Conservation (phyloP, 2,329 filamentous ascomycete genomes). For the Fusarium anguioides region DNA sequence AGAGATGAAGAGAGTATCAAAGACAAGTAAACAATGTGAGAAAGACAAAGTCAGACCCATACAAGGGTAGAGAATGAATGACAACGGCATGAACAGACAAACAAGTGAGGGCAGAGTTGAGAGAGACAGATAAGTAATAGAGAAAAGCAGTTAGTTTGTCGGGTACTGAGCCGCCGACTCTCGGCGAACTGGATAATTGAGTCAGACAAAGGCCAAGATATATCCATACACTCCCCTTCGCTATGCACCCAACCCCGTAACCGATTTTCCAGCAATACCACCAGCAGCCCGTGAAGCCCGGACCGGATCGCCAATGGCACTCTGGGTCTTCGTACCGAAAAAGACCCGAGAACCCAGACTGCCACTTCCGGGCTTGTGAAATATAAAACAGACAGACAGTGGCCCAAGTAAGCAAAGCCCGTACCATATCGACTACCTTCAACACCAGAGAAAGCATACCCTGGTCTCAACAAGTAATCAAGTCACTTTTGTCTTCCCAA, state of each 20-base stretch:
- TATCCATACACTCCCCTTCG: conserved; percentile 57
- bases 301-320: conserved; percentile 4
- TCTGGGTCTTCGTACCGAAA: conserved; percentile 7
- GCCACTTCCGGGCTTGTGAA: conserved; percentile 47
- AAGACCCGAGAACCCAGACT: conserved; percentile 9
- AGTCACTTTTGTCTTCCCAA: conserved; percentile 57
- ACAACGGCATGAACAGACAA: conserved; percentile 27
- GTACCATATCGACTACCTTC: conserved; percentile 47
- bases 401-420: conserved; percentile 47
- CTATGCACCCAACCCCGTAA: conserved; percentile 56
- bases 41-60: conserved; percentile 22
- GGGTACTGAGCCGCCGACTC: conserved; percentile 40
- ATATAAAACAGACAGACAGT: conserved; percentile 48
- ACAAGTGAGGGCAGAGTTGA: conserved; percentile 27
- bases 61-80: conserved; percentile 14
- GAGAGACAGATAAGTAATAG: conserved; percentile 30
- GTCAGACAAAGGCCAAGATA: conserved; percentile 54
- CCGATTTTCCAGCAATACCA: conserved; percentile 57
- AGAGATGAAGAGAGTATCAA: conserved; percentile 32
- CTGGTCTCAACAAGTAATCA: conserved; percentile 46
- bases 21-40: conserved; percentile 25
- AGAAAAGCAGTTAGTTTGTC: conserved; percentile 43
- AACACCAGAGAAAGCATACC: conserved; percentile 49
- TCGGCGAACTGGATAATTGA: conserved; percentile 48
- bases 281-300: conserved; percentile 42